Base-by-base conservation (phyloP, 2,329 filamentous ascomycete genomes). In the Raffaelea albimanens region DNA sequence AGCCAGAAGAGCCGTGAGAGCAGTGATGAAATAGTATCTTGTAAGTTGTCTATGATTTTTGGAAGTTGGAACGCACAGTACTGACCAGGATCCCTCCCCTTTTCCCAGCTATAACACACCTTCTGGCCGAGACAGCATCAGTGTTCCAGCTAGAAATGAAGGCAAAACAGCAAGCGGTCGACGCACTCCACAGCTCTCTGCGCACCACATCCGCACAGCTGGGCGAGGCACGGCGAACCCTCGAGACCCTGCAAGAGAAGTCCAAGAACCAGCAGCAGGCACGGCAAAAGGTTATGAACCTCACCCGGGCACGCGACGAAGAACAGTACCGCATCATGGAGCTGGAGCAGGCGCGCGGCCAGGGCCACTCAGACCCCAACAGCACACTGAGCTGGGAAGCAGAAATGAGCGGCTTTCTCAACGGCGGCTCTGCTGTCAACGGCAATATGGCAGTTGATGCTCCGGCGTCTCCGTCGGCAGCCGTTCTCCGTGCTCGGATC, bases 81-180 rank as follows among this genome's bases (percentile, higher is more conserved):
- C n/a, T n/a, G n/a, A n/a, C n/a, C n/a, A n/a, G n/a, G n/a, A n/a
- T 40, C 25, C 1, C 16, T 10, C 22, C 9, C n/a, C 14, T 7
- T 5, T 23, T 29, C 7, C 25, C 58, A 82, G 85, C 90, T 44
- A 90, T 96, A 58, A 87, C 86, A 40, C 83, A 87, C 54, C 81
- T 95, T 43, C 74, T 98, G 20, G 81, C 80, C 40, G 82, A 89
- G 56, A 86, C 89, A 5, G 82, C 89, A 44, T 75, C 81, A 40
- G 81, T 87, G 40, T 91, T 96, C 61, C 83, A 87, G 48, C 73
- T 80, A 43, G 87, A 91, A 62, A 80, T 95, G 53, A 85, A 83
- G 56, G 74, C 83, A 40, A 95, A 95, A 61, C 90, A 96, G 67
- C 75, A 83, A 44, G 77, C 82, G 25, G 83, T 97, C 46, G 89